phyloP scores from a whole-genome alignment of 805 yeast genomes.

The Candida chilensis region DNA sequence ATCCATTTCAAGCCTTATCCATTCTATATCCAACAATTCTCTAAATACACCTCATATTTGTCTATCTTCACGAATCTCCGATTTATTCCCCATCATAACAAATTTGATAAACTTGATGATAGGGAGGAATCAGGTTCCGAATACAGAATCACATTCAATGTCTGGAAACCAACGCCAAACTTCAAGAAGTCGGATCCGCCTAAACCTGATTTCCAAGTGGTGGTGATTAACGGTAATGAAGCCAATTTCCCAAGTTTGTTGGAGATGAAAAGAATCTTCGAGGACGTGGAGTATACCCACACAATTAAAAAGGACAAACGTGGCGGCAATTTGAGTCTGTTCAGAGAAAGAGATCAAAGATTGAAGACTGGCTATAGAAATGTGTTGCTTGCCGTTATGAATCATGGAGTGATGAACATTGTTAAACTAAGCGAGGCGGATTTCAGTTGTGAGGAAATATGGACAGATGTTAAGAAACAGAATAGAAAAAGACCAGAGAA shows the following conservation, averaged over 20 bases:
- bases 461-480: background rate
- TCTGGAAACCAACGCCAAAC: constrained; percentile 75
- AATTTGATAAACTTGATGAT: constrained; percentile 6
- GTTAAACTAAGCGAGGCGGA: constrained; percentile 41
- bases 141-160: constrained; percentile 41
- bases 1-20: background rate
- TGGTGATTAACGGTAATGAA: constrained; percentile 40
- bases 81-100: constrained; percentile 8
- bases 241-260: constrained; percentile 34
- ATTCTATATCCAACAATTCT: constrained; percentile 3
- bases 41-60: constrained; percentile 7
- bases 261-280: constrained; percentile 28
- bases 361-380: constrained; percentile 45
- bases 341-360: constrained; percentile 21
- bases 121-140: constrained; percentile 3
- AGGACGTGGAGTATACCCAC: constrained; percentile 13
- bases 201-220: constrained; percentile 65
- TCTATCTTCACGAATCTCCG: constrained; percentile 12
- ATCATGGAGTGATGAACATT: constrained; percentile 67
- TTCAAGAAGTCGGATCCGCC: constrained; percentile 69
- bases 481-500: too few relatives aligned
- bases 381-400: constrained; percentile 61
- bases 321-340: constrained; percentile 4
- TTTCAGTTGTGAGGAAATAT: constrained; percentile 20
- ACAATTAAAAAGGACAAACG: constrained; percentile 19